Evolutionary conservation across 225 moss, liverwort and hornwort genomes (phyloP).

Genomic region (Rhytidiadelphus loreus): DNA sequence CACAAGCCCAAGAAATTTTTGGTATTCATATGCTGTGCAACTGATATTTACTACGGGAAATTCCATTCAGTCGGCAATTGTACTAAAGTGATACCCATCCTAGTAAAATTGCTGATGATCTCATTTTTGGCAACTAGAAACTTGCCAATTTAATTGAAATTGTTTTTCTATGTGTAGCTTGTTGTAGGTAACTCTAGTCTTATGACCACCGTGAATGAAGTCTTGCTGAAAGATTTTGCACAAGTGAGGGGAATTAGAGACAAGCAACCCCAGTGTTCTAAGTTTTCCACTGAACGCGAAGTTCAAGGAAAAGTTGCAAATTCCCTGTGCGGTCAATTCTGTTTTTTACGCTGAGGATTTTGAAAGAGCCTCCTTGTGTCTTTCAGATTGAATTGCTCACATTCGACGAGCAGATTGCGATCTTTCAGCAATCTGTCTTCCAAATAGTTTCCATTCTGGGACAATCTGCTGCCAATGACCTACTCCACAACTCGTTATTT

Average conservation of each 20-base stretch:
- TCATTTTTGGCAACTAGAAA: not conserved
- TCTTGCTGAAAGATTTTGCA: not conserved
- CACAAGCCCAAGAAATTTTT: not conserved
- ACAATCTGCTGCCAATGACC: not conserved
- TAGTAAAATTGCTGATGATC: too few relatives aligned
- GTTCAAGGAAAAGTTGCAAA: not conserved
- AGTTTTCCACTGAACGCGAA: not conserved
- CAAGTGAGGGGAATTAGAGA: not conserved
- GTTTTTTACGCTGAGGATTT: not conserved
- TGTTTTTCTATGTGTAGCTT: not conserved
- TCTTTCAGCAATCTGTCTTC: constrained; percentile 19
- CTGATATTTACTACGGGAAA: not conserved
- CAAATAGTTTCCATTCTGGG: constrained; percentile 30
- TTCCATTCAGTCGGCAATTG: not conserved
- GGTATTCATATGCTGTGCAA: not conserved
- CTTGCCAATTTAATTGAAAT: not conserved
- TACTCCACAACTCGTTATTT: constrained; percentile 28
- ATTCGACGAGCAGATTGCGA: constrained; percentile 27
- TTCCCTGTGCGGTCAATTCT: not conserved
- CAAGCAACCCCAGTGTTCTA: too few relatives aligned
- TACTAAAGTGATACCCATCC: not conserved
- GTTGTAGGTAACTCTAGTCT: not conserved
- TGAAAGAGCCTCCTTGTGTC: not conserved
- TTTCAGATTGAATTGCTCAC: constrained; percentile 49
- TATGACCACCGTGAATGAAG: not conserved